Percentiles rank a stretch among this genome's conserved stretches.
phyloP scores from a whole-genome alignment of 108 stramenopile species.

The Nitzschia palea region DNA sequence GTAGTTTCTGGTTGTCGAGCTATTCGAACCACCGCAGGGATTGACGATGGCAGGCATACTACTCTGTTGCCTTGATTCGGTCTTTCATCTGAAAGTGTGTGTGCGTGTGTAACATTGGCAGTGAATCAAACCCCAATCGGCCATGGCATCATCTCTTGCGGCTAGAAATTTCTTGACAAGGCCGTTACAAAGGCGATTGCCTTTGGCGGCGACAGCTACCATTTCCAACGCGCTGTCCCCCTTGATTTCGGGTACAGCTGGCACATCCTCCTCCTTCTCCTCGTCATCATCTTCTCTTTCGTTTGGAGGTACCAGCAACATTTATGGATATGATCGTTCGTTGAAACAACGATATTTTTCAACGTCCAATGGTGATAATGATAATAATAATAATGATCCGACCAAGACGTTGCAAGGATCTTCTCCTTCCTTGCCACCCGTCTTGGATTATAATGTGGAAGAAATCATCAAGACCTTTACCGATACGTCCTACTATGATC shows the following conservation, averaged over 20 bases:
- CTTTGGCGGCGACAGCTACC: background rate
- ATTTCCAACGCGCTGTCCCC: background rate
- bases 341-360: constrained; percentile 15
- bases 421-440: background rate
- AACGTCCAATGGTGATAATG: background rate
- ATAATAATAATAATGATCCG: background rate
- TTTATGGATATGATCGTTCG: background rate
- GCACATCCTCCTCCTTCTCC: too few relatives aligned
- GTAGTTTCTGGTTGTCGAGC: too few relatives aligned
- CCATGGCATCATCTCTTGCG: constrained; percentile 8
- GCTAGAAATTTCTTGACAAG: background rate
- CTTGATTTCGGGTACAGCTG: too few relatives aligned
- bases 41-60: too few relatives aligned
- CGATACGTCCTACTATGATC: constrained; percentile 34
- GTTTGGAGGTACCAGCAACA: too few relatives aligned
- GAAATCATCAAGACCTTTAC: constrained; percentile 29
- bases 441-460: constrained; percentile 17
- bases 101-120: too few relatives aligned
- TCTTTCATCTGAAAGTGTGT: too few relatives aligned
- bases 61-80: background rate
- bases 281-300: too few relatives aligned
- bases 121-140: background rate
- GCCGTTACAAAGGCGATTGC: constrained; percentile 3
- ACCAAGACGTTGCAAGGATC: background rate
- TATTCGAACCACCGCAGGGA: too few relatives aligned